Base-by-base conservation (phyloP, 2,329 filamentous ascomycete species). In the Aspergillus felis region DNA sequence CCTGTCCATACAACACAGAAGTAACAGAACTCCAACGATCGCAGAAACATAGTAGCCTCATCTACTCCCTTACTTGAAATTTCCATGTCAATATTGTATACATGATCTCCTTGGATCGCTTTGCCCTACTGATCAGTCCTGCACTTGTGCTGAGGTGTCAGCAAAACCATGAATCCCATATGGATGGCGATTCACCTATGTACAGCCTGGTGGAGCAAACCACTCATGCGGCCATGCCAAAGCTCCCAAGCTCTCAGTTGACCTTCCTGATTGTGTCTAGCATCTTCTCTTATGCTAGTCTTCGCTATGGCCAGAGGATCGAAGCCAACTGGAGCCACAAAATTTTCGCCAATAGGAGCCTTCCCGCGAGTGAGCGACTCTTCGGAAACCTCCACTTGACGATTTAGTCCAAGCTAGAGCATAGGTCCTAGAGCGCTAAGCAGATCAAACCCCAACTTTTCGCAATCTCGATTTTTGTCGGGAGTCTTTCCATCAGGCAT, bases 241-340 rank as follows among this genome's bases (percentile, higher is more conserved):
- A 38, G 32, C 14, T 29, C 28, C 32, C 6, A 38, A 38, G 5
- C 22, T 54, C 60, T 61, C 54, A 53, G 42, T 50, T 44, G 27
- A 61, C 56, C 62, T 64, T 64, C 62, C 60, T 58, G 29, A 55
- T 62, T 47, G 41, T 44, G 56, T 48, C 42, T 64, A 61, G 61
- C 53, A 47, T 51, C 51, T 28, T 48, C 50, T 51, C 50, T 12
- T 52, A 48, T 52, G 50, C 52, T n/a, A 8, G 22, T 24, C n/a
- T 10, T 46, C 32, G 5, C 32, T 6, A 38, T 38, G 32, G 32
- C 32, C 14, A 38, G 22, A 47, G 4, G 17, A 27, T 47, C 14
- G 58, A 60, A 53, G 57, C 62, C 53, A 57, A 62, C 51, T 50
- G 41, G 41, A 54, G 51, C 42, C 54, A 38, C 53, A 42, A 46